phyloP scores from a whole-genome alignment of 495 filamentous ascomycete species.

The Penicillium cinerascens region DNA sequence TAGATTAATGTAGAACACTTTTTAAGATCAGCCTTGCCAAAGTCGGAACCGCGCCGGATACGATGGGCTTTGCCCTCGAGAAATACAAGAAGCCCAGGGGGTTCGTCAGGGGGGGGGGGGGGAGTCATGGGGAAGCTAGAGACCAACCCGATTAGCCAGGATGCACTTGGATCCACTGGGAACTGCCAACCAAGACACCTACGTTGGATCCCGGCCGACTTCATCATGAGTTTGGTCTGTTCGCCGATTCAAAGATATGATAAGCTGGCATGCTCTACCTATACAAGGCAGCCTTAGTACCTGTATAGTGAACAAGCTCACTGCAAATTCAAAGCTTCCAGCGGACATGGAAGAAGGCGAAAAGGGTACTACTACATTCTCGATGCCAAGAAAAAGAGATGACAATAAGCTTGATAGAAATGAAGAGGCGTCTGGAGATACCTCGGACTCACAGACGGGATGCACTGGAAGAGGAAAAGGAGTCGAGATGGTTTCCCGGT shows the following conservation, averaged over 20 bases:
- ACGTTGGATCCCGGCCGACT: neutral
- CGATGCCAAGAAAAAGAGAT: neutral
- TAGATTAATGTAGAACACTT: conserved; percentile 9
- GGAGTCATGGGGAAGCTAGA: conserved; percentile 33
- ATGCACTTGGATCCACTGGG: conserved; percentile 28
- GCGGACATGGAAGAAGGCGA: neutral
- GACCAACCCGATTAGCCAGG: conserved; percentile 37
- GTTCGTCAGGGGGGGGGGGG: conserved; percentile 37
- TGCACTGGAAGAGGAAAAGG: conserved; percentile 1
- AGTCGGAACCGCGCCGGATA: conserved; percentile 19
- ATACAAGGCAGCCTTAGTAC: neutral
- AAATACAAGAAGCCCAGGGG: conserved; percentile 26
- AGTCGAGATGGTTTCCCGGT: conserved; percentile 3
- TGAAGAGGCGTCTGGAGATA: conserved; percentile 1
- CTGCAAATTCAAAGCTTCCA: neutral
- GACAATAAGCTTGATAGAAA: conserved; percentile 3
- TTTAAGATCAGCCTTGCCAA: conserved; percentile 27
- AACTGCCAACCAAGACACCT: conserved; percentile 35
- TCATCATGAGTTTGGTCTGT: neutral
- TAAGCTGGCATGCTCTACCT: neutral
- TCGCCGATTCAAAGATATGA: neutral
- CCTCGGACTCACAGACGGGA: neutral
- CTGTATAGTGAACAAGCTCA: neutral
- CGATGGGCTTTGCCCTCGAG: conserved; percentile 20
- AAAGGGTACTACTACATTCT: neutral